phyloP scores from a whole-genome alignment of 306 rosid genomes.

The Gastrolobium villosum region DNA sequence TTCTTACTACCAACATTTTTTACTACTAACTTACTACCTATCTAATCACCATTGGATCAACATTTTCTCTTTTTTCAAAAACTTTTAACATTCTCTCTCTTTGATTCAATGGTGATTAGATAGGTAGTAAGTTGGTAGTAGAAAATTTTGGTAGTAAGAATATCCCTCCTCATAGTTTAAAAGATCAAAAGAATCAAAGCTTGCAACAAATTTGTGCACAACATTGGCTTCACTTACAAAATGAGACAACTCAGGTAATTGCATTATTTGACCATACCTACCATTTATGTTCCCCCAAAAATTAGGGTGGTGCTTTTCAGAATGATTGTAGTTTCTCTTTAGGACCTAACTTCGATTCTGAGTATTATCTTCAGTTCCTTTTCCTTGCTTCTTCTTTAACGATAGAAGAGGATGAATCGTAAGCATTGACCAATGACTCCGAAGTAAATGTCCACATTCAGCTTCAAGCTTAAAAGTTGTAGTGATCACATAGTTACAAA shows the following conservation, averaged over 20 bases:
- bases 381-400: background rate
- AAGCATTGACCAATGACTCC: constrained; percentile 26
- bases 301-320: constrained; percentile 23
- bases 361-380: background rate
- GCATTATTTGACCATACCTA: constrained; percentile 48
- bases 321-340: constrained; percentile 37
- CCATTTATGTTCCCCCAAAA: constrained; percentile 33
- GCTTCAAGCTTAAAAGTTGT: background rate
- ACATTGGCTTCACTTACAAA: constrained; percentile 8
- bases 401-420: constrained; percentile 12
- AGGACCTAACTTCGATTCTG: constrained; percentile 40
- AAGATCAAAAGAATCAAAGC: constrained; percentile 13
- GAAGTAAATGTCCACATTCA: background rate
- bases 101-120: no score
- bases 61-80: no score
- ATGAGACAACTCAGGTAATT: background rate
- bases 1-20: no score
- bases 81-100: no score
- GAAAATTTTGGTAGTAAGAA: no score
- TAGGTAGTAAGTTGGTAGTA: no score
- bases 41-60: no score
- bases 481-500: background rate
- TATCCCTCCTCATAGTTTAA: no score
- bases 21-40: no score
- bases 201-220: constrained; percentile 21